These are phyloP conservation scores for Fusarium chaquense DNA, from an alignment of 2,329 filamentous ascomycete genomes.

Conservation along the genomic window DNA sequence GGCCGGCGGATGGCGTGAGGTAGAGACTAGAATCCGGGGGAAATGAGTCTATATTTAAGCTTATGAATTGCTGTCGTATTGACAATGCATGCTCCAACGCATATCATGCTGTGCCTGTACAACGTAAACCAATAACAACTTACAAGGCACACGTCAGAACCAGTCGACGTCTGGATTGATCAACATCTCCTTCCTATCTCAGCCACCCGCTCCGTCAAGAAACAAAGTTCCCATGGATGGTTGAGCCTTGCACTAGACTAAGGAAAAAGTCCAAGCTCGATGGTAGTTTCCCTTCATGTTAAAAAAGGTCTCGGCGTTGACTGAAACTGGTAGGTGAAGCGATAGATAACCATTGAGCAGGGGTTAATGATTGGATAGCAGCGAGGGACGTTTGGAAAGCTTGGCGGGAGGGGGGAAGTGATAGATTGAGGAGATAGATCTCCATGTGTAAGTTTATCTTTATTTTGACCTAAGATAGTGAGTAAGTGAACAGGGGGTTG, in stretches of 20 bases:
- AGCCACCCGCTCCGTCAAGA: slow-evolving; percentile 16
- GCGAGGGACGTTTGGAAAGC: slow-evolving; percentile 27
- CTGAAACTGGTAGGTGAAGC: slow-evolving; percentile 38
- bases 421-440: slow-evolving; percentile 13
- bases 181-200: slow-evolving; percentile 39
- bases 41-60: slow-evolving; percentile 30
- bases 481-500: not conserved
- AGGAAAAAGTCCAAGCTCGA: not conserved
- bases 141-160: not conserved
- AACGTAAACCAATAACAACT: not conserved
- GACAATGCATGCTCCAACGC: slow-evolving; percentile 1
- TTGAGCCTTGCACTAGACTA: not conserved
- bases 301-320: not conserved
- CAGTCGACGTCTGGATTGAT: not conserved
- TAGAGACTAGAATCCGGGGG: not conserved
- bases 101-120: not conserved
- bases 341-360: slow-evolving; percentile 21
- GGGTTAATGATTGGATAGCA: slow-evolving; percentile 25
- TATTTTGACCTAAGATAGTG: slow-evolving; percentile 2
- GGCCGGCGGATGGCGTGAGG: not conserved
- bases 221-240: slow-evolving; percentile 15
- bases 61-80: not conserved
- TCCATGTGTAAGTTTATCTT: slow-evolving; percentile 1
- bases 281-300: not conserved
- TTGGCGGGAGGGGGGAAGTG: slow-evolving; percentile 9